Evolutionary conservation across 805 yeast genomes (phyloP), one percentile per base, ranked within the genome.

Genomic region (Lachancea nothofagi): DNA sequence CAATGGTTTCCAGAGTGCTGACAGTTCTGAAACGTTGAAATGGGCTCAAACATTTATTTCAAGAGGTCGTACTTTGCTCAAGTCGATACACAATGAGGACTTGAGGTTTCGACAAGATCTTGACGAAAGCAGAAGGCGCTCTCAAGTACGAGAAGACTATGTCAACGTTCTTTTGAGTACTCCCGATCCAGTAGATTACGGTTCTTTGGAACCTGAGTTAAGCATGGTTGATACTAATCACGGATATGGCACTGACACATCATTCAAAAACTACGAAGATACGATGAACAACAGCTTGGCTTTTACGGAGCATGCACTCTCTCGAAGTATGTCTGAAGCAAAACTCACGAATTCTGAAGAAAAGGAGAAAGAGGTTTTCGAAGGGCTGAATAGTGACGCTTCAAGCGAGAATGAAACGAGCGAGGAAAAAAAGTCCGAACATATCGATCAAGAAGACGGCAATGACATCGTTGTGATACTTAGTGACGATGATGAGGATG

Each of bases 41-140:
- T 54, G 56, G 58, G 34, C 55, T 10, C 40, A 45, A 3, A 50
- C 56, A 0, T 22, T 56, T 15, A 53, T 58, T 14, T 24, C 30
- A 12, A 53, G 50, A 42, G 61, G 61, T 12, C 50, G 45, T 22
- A 30, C 42, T 12, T 44, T 55, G 17, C 40, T 57, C 27, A 39
- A 45, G 10, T 32, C 48, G 2, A 15, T 52, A 18, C 33, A 42
- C 13, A 45, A 46, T 10, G 53, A 42, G 7, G 50, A 47, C 14
- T 26, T n/a, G 7, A 35, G 27, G 5, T 49, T 47, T 20, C 40
- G 44, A 14, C 26, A 32, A 12, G 46, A 44, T 21, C 26, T 52
- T n/a, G 37, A 34, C 15, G 41, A 40, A 20, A 46, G 47, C 28
- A 31, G 27, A 5, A 23, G 33, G 21, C 33, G 30, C 8, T 24